Evolutionary conservation across 2,329 filamentous ascomycete genomes (phyloP), one percentile per base, ranked within the genome.

Genomic region (Aspergillus aculeatinus): DNA sequence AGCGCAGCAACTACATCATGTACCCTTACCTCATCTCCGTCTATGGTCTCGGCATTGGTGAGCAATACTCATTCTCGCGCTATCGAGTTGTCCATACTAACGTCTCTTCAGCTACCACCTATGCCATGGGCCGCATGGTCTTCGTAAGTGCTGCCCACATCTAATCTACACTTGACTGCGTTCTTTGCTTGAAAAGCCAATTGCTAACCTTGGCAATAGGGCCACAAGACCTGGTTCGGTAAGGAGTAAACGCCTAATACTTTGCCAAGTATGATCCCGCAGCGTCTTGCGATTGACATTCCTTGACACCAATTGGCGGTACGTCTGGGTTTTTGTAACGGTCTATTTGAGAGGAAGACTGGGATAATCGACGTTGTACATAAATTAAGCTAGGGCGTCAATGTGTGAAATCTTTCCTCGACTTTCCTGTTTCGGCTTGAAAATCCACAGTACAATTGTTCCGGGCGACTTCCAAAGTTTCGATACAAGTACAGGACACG

Each of bases 171-270:
- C 39, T 44, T 19, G 14, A 44, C 5, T 16, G 16, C 16, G 6
- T 19, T 2, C 16, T 44, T 14, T 7, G 5, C 12, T 6, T 44
- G 39, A 5, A 16, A n/a, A 19, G 27, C 9, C 14, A 19, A 5
- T 44, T 16, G 16, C 53, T 55, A 35, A 55, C 47, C 12, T 50
- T 19, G 27, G 25, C 6, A 11, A 31, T 14, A 80, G 83, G 86
- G 86, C 72, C 81, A 88, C 79, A 89, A 88, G 83, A 87, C 86
- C 61, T 87, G 84, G 82, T 84, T 75, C 67, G 71, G 70, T 63
- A 72, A 75, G 63, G 63, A 70, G 48, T 77, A 75, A 62, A 68
- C 51, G 51, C 29, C 39, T 44, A 16, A 58, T 44, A 61, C 57
- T 48, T 60, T 59, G 58, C 47, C 48, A 52, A 53, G 35, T 59